These are phyloP conservation scores for Alternaria arbusti DNA, from an alignment of 2,329 filamentous ascomycete genomes.

Conservation along the genomic window DNA sequence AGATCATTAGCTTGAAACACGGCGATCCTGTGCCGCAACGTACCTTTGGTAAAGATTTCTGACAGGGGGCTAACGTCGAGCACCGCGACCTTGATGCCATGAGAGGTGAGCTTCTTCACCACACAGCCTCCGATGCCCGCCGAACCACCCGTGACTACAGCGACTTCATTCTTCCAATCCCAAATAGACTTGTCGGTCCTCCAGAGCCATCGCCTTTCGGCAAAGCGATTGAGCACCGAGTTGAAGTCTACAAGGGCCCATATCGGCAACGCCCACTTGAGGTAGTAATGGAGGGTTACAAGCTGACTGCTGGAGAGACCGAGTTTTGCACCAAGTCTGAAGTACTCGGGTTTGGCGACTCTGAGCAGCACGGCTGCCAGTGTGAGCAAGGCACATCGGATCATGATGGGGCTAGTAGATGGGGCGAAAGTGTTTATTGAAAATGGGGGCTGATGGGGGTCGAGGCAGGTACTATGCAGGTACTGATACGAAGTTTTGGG, in stretches of 20 bases:
- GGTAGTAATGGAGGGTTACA: conserved; percentile 24
- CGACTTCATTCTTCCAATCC: conserved; percentile 42
- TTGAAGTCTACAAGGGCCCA: conserved; percentile 36
- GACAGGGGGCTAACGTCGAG: conserved; percentile 43
- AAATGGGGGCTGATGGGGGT: not conserved
- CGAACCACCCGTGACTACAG: conserved; percentile 47
- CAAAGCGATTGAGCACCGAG: conserved; percentile 36
- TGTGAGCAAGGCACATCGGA: conserved; percentile 26
- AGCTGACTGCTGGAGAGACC: conserved; percentile 33
- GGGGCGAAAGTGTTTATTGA: conserved; percentile 3
- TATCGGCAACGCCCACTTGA: conserved; percentile 37
- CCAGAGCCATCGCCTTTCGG: conserved; percentile 50
- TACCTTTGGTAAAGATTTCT: conserved; percentile 35
- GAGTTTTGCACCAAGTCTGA: conserved; percentile 23
- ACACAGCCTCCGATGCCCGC: conserved; percentile 44
- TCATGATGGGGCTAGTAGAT: conserved; percentile 18
- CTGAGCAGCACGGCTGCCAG: conserved; percentile 26
- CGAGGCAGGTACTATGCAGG: conserved; percentile 9
- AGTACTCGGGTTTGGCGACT: conserved; percentile 24
- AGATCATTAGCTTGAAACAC: conserved; percentile 15
- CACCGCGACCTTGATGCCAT: conserved; percentile 45
- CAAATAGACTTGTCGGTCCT: conserved; percentile 35
- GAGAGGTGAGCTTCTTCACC: conserved; percentile 38
- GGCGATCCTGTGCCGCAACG: conserved; percentile 1
- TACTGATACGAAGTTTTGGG: not conserved